Evolutionary conservation across 2,329 filamentous ascomycete genomes (phyloP).

Genomic region (Triangularia setosa): DNA sequence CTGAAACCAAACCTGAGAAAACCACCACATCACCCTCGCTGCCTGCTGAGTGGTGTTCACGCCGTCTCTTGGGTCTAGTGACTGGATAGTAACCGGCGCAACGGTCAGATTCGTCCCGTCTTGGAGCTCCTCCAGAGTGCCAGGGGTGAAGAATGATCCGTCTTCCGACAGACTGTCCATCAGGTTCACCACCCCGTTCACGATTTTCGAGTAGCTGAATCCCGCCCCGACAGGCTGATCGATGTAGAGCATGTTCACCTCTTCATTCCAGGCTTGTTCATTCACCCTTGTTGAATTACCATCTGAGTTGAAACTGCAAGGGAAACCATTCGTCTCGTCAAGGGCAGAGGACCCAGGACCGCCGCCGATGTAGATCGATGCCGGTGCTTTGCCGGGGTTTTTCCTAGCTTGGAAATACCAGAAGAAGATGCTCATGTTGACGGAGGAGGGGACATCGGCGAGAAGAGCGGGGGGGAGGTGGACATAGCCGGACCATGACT

Average conservation of each 20-base stretch:
- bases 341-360: constrained; percentile 7
- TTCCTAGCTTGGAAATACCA: constrained; percentile 15
- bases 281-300: constrained; percentile 47
- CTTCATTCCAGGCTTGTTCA: constrained; percentile 54
- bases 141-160: background rate
- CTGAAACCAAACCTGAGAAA: constrained; percentile 4
- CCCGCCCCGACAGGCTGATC: constrained; percentile 45
- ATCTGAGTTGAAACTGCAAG: constrained; percentile 31
- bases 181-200: background rate
- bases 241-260: constrained; percentile 47
- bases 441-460: constrained; percentile 2
- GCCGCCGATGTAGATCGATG: constrained; percentile 13
- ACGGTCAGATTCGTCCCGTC: background rate
- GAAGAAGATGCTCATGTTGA: constrained; percentile 15
- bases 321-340: constrained; percentile 7
- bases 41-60: constrained; percentile 2
- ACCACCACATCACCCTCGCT: constrained; percentile 3
- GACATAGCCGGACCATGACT: constrained; percentile 13
- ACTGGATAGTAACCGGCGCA: background rate
- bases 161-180: background rate
- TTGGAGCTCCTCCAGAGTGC: background rate
- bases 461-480: constrained; percentile 11
- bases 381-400: constrained; percentile 7
- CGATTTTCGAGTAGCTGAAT: background rate
- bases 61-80: background rate